Evolutionary conservation across 768 basidiomycete genomes (phyloP).

Genomic region (Boletus huronensis): DNA sequence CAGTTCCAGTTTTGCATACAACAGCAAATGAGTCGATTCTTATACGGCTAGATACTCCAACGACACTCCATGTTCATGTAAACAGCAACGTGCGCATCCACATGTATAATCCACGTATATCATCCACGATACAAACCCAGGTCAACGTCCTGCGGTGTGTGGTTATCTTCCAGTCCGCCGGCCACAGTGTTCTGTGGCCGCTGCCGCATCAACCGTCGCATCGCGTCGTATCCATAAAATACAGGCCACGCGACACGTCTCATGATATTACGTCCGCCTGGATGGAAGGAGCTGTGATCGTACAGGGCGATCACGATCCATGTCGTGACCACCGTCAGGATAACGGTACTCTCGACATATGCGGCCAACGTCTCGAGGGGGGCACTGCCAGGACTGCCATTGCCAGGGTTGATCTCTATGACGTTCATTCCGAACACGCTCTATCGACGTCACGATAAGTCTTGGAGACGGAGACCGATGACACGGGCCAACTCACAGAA

Average conservation of each 20-base stretch:
- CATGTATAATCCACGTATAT: neutral
- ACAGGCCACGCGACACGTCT: conserved; percentile 22
- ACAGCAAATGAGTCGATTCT: no score
- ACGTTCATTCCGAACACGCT: conserved; percentile 30
- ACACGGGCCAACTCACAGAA: conserved; percentile 17
- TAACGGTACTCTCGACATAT: conserved; percentile 43
- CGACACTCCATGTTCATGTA: neutral
- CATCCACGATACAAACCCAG: neutral
- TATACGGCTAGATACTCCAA: no score
- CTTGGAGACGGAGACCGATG: neutral
- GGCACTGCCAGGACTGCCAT: no score
- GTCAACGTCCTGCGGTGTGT: neutral
- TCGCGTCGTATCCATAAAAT: neutral
- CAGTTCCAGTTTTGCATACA: no score
- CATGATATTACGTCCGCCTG: neutral
- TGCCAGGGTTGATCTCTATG: conserved; percentile 30
- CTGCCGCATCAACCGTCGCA: neutral
- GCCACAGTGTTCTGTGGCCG: neutral
- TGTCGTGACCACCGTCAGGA: conserved; percentile 46
- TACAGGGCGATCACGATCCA: conserved; percentile 59
- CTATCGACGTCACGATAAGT: conserved; percentile 24
- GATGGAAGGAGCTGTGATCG: conserved; percentile 23
- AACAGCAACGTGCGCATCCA: neutral
- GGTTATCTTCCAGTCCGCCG: neutral
- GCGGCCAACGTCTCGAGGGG: conserved; percentile 32